Conservation (phyloP, 306 rosid species). For the Pyrus bretschneideri region DNA sequence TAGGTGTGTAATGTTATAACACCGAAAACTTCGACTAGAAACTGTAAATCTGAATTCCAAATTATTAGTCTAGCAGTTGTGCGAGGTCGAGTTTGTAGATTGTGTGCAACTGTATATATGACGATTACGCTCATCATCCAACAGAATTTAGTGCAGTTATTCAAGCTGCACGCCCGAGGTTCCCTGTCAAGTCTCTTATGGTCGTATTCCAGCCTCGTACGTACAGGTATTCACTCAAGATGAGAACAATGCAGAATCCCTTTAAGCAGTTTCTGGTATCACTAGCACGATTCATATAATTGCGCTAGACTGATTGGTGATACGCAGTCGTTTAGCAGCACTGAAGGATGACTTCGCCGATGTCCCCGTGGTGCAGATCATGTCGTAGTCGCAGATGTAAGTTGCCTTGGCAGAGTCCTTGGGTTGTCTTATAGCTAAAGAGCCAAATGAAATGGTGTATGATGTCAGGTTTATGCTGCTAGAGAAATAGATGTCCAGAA, state of each 20-base stretch:
- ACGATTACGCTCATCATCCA: slow-evolving; percentile 35
- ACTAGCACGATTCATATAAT: background rate
- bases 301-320: background rate
- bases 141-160: slow-evolving; percentile 27
- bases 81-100: background rate
- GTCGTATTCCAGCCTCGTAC: slow-evolving; percentile 31
- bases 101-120: background rate
- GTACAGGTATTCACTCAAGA: slow-evolving; percentile 16
- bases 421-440: too few relatives aligned
- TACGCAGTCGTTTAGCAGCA: slow-evolving; percentile 25
- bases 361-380: slow-evolving; percentile 21
- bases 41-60: too few relatives aligned
- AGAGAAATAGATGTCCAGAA: slow-evolving; percentile 12
- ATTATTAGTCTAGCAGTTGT: background rate
- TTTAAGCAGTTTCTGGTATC: background rate
- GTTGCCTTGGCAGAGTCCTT: background rate
- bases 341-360: slow-evolving; percentile 18
- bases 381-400: slow-evolving; percentile 23
- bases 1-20: background rate
- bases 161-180: slow-evolving; percentile 30
- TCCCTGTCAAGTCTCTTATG: slow-evolving; percentile 16
- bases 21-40: too few relatives aligned
- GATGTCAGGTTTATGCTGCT: slow-evolving; percentile 17
- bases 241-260: background rate
- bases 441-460: too few relatives aligned